Percentiles rank a stretch among this genome's conserved stretches.
phyloP scores from a whole-genome alignment of 2,329 filamentous ascomycete genomes.

The Colletotrichum salicis region DNA sequence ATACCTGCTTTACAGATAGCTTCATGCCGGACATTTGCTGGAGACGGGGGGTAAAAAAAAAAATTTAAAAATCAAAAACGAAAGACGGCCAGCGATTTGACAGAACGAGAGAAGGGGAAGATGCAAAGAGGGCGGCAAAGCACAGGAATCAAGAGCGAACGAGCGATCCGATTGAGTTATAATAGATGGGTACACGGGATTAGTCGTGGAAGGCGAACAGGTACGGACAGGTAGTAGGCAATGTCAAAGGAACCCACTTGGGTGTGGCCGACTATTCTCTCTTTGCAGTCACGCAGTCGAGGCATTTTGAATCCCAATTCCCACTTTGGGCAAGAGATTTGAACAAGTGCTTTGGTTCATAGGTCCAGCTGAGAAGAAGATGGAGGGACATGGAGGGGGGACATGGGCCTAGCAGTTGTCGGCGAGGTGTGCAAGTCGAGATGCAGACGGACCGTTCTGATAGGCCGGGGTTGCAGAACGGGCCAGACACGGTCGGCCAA shows the following conservation, averaged over 20 bases:
- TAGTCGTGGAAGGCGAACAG: constrained; percentile 7
- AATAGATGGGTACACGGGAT: constrained; percentile 6
- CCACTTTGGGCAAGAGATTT: constrained; percentile 26
- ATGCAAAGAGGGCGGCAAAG: constrained; percentile 19
- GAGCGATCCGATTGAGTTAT: constrained; percentile 35
- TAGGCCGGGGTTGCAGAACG: constrained; percentile 52
- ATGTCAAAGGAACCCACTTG: constrained; percentile 14
- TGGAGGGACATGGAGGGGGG: constrained; percentile 18
- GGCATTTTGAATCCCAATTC: constrained; percentile 13
- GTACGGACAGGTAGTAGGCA: constrained; percentile 3
- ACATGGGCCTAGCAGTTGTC: constrained; percentile 40
- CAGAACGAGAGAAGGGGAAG: constrained; percentile 16
- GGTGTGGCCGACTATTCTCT: constrained; percentile 15
- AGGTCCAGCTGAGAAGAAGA: constrained; percentile 32
- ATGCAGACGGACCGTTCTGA: constrained; percentile 50
- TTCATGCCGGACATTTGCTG: constrained; percentile 35
- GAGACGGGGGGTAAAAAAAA: constrained; percentile 4
- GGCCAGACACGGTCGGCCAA: constrained; percentile 48
- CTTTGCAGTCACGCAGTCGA: neutral
- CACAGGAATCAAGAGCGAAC: constrained; percentile 1
- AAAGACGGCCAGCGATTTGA: constrained; percentile 13
- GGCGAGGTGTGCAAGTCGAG: constrained; percentile 41
- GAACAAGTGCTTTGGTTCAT: constrained; percentile 24
- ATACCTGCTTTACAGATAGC: constrained; percentile 42
- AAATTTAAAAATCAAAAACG: neutral